Conservation (phyloP, 2,329 filamentous ascomycete genomes). For the Phaeomoniella chlamydospora region DNA sequence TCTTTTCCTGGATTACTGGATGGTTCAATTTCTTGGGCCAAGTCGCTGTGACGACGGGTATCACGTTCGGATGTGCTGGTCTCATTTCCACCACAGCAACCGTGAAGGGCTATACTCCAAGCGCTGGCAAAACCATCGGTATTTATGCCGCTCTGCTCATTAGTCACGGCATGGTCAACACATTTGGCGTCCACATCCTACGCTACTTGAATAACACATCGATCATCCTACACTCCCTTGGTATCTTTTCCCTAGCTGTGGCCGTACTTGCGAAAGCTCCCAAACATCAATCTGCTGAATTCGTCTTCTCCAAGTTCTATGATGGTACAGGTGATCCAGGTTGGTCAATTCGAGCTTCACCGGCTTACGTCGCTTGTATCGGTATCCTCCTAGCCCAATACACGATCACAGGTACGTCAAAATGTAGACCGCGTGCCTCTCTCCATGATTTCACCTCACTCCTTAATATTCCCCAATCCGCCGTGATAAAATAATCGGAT, state of each 20-base stretch:
- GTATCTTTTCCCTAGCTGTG: constrained; percentile 37
- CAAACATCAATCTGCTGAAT: constrained; percentile 37
- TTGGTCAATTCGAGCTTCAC: constrained; percentile 38
- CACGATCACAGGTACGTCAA: constrained; percentile 25
- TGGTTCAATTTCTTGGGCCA: constrained; percentile 35
- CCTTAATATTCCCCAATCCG: no score
- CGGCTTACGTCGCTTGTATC: constrained; percentile 39
- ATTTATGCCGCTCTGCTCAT: constrained; percentile 44
- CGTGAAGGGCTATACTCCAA: constrained; percentile 28
- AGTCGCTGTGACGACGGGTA: constrained; percentile 34
- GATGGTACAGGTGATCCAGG: constrained; percentile 39
- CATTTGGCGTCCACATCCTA: constrained; percentile 41
- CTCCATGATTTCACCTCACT: no score
- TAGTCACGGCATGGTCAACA: constrained; percentile 41
- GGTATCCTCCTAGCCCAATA: constrained; percentile 42
- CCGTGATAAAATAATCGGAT: not conserved
- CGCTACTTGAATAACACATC: constrained; percentile 42
- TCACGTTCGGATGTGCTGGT: constrained; percentile 29
- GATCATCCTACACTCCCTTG: constrained; percentile 39
- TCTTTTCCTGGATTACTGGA: constrained; percentile 33
- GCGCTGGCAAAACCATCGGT: constrained; percentile 36
- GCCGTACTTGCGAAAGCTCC: constrained; percentile 43
- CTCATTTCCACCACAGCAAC: constrained; percentile 31
- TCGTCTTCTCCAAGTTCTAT: constrained; percentile 40
- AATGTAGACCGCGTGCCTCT: no score